These are phyloP conservation scores for Trifolium fragiferum DNA, from an alignment of 306 rosid species.

Conservation along the genomic window DNA sequence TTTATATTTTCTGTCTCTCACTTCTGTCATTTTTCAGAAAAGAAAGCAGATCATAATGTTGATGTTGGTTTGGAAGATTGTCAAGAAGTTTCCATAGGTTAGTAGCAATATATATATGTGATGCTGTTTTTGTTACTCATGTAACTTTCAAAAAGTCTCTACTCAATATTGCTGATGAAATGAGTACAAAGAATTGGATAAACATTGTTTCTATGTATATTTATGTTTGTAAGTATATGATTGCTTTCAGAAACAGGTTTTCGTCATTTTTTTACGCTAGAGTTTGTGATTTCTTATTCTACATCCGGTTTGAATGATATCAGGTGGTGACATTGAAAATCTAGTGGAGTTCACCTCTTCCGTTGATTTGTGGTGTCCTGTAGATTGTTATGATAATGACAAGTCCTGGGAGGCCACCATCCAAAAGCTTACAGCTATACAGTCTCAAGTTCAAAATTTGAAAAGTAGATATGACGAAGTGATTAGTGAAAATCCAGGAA, in stretches of 20 bases:
- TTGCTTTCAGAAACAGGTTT: constrained; percentile 1
- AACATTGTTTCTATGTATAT: neutral
- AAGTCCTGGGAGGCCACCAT: constrained; percentile 50
- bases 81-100: constrained; percentile 39
- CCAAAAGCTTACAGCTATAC: constrained; percentile 56
- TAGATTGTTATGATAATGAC: constrained; percentile 49
- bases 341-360: constrained; percentile 46
- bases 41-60: constrained; percentile 19
- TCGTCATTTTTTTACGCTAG: constrained; percentile 14
- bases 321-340: constrained; percentile 47
- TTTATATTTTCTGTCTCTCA: neutral
- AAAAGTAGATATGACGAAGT: constrained; percentile 59
- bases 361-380: constrained; percentile 49
- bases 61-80: constrained; percentile 23
- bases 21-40: constrained; percentile 42
- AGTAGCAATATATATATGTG: constrained; percentile 34
- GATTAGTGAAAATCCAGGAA: constrained; percentile 52
- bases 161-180: neutral
- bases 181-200: neutral
- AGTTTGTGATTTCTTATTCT: constrained; percentile 13
- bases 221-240: neutral
- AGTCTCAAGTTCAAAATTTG: constrained; percentile 54
- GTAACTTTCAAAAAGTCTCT: constrained; percentile 5
- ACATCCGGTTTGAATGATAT: constrained; percentile 1
- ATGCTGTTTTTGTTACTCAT: constrained; percentile 21